A percentile compares a stretch with the other conserved stretches of the same genome.
These are phyloP conservation scores for Ceratobasidium sp. DNA, from an alignment of 1,284 basidiomycete species.

Conservation along the genomic window DNA sequence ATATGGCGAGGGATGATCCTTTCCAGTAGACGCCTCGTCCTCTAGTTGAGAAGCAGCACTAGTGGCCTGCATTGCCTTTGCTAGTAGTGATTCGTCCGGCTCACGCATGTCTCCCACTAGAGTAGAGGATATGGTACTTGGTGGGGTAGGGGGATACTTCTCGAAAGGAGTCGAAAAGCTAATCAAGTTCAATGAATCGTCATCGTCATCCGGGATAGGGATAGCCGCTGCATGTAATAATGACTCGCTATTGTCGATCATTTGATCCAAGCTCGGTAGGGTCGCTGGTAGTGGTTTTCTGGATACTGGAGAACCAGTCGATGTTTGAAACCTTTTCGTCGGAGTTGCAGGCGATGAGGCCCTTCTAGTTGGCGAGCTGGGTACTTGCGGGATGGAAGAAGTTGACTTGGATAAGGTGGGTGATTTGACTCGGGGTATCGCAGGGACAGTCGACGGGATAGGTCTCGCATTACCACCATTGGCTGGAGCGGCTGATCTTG, in stretches of 20 bases:
- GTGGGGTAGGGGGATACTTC: constrained; percentile 52
- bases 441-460: constrained; percentile 32
- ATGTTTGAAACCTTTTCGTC: neutral
- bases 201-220: constrained; percentile 74
- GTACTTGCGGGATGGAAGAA: constrained; percentile 32
- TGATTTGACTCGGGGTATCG: constrained; percentile 32
- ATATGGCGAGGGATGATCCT: constrained; percentile 53
- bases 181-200: constrained; percentile 65
- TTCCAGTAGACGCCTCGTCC: constrained; percentile 60
- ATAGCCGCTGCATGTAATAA: constrained; percentile 71
- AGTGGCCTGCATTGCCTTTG: constrained; percentile 86
- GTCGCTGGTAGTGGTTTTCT: constrained; percentile 9
- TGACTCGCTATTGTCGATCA: constrained; percentile 59
- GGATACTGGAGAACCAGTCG: constrained; percentile 1
- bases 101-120: constrained; percentile 59
- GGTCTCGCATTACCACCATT: constrained; percentile 1
- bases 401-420: constrained; percentile 33
- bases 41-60: constrained; percentile 83
- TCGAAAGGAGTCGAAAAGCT: constrained; percentile 75
- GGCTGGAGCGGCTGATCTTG: neutral
- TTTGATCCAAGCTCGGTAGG: constrained; percentile 26
- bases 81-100: constrained; percentile 82
- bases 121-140: constrained; percentile 48
- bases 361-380: constrained; percentile 34
- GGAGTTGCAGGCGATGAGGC: constrained; percentile 15